phyloP scores from a whole-genome alignment of 345 rosid species.

The Boechera divaricarpa region DNA sequence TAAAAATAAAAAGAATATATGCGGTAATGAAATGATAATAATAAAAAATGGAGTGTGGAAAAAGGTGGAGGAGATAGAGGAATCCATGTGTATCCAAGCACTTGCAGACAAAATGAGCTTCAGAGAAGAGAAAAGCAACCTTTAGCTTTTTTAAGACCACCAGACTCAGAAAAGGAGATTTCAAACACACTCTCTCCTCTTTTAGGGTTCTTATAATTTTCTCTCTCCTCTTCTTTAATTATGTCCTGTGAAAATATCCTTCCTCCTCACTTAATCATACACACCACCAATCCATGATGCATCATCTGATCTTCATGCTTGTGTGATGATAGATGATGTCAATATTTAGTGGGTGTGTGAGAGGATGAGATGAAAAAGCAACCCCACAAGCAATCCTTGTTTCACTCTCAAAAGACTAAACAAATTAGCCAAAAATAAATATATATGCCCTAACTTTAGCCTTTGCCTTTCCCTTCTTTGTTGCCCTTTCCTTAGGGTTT shows the following conservation, averaged over 20 bases:
- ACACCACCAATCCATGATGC: slow-evolving; percentile 36
- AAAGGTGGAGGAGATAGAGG: slow-evolving; percentile 51
- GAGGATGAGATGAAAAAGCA: slow-evolving; percentile 48
- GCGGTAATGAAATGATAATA: slow-evolving; percentile 31
- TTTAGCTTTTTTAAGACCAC: slow-evolving; percentile 62
- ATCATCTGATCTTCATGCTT: slow-evolving; percentile 30
- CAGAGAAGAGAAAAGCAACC: slow-evolving; percentile 73
- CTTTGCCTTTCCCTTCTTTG: slow-evolving; percentile 50
- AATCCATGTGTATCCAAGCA: slow-evolving; percentile 77
- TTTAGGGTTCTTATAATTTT: slow-evolving; percentile 48
- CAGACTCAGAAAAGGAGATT: slow-evolving; percentile 76
- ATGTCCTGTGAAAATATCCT: slow-evolving; percentile 27
- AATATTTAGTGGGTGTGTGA: slow-evolving; percentile 57
- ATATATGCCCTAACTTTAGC: slow-evolving; percentile 47
- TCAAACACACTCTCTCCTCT: slow-evolving; percentile 55
- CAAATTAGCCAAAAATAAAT: slow-evolving; percentile 41
- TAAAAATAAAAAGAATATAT: slow-evolving; percentile 32
- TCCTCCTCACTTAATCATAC: slow-evolving; percentile 41
- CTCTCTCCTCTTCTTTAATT: slow-evolving; percentile 37
- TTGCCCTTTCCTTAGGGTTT: slow-evolving; percentile 57
- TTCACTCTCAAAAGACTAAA: slow-evolving; percentile 54
- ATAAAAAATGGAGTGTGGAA: slow-evolving; percentile 35
- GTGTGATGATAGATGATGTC: slow-evolving; percentile 27
- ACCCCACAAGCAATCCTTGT: slow-evolving; percentile 60
- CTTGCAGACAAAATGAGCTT: slow-evolving; percentile 68